phyloP scores from a whole-genome alignment of 1,139 yeast genomes.

The Diutina pseudorugosa region DNA sequence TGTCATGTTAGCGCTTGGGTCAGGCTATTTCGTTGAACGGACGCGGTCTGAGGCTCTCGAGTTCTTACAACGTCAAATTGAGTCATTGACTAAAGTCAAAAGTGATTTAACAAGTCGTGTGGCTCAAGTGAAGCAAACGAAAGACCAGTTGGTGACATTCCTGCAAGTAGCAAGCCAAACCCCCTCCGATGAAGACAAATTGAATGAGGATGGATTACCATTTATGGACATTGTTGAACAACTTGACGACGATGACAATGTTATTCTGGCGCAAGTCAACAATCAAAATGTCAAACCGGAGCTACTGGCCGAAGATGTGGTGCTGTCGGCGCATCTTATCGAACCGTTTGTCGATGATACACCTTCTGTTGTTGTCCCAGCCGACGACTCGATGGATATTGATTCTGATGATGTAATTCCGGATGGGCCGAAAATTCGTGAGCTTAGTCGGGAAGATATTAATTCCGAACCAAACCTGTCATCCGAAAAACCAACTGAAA shows the following conservation, averaged over 20 bases:
- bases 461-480: slow-evolving; percentile 41
- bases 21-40: slow-evolving; percentile 46
- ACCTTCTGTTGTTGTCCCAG: background rate
- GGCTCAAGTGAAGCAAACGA: slow-evolving; percentile 28
- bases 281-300: background rate
- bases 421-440: slow-evolving; percentile 8
- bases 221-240: slow-evolving; percentile 3
- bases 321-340: background rate
- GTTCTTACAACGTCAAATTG: slow-evolving; percentile 29
- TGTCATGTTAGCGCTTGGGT: slow-evolving; percentile 41
- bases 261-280: background rate
- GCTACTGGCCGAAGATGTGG: background rate
- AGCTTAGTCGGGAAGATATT: slow-evolving; percentile 4
- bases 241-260: slow-evolving; percentile 1
- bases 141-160: slow-evolving; percentile 19
- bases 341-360: background rate
- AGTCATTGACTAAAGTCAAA: slow-evolving; percentile 23
- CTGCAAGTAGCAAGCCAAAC: slow-evolving; percentile 10
- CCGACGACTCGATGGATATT: background rate
- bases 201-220: slow-evolving; percentile 8
- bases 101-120: slow-evolving; percentile 29
- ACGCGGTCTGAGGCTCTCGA: slow-evolving; percentile 28
- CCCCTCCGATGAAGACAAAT: slow-evolving; percentile 6
- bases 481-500: slow-evolving; percentile 79
- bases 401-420: background rate